Base-by-base conservation (phyloP, 2,329 filamentous ascomycete species). In the Didymella pinodella region DNA sequence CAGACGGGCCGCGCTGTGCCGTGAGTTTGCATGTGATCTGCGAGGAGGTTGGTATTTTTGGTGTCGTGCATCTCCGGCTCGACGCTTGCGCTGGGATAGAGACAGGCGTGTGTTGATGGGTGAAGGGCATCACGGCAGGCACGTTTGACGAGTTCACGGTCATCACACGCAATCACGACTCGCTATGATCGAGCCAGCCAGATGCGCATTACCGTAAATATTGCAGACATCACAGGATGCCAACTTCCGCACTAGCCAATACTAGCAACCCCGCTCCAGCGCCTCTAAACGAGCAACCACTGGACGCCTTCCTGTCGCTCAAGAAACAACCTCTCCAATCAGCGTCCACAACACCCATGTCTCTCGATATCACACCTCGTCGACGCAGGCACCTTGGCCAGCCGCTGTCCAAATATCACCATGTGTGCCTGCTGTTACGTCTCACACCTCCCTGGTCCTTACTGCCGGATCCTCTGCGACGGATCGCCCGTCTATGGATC, bases 291-390 rank as follows among this genome's bases (percentile, higher is more conserved):
- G 59, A 57, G 57, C 67, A 67, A 51, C 66, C 44, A 71, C 69
- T 76, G 72, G 73, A 69, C 70, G 68, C 67, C 65, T 32, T 60
- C 64, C 55, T 64, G 61, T 63, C 56, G 59, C 63, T 62, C 60
- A 63, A 60, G 58, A 71, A 69, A 68, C 66, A 62, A 34, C 36
- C 48, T 48, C 55, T 26, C 74, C 74, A 76, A 76, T 76, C 70
- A 75, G 61, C 55, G 11, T 14, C 29, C 64, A 52, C 62, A 65
- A 62, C 64, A 62, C 63, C 62, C 65, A 67, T 65, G 64, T 63
- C 61, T 18, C 43, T 64, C 56, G 48, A 63, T 59, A 59, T 59
- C 56, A 59, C 56, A 59, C 56, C 56, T 59, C 56, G 20, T 54
- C 50, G 32, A 48, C 28, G 45, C 36, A 47, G 25, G 32, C 45